A percentile compares a stretch with the other conserved stretches of the same genome.
phyloP scores from a whole-genome alignment of 2,329 filamentous ascomycete species.

The Ophiostoma himal-ulmi region DNA sequence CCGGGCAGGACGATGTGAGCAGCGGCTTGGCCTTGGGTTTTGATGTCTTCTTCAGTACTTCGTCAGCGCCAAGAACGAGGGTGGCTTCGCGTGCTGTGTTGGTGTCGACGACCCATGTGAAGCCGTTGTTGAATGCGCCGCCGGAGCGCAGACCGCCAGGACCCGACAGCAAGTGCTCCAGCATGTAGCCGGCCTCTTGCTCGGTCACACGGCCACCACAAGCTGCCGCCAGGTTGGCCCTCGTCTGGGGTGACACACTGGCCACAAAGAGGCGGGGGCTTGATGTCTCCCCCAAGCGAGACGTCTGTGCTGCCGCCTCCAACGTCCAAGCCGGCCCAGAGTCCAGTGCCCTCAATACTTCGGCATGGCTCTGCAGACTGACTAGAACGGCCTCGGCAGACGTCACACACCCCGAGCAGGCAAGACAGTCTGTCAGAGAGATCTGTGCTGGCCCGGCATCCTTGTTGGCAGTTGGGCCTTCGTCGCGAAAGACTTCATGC shows the following conservation, averaged over 20 bases:
- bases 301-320: slow-evolving; percentile 14
- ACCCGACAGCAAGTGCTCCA: slow-evolving; percentile 71
- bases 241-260: slow-evolving; percentile 84
- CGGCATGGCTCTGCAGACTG: slow-evolving; percentile 84
- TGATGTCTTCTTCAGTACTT: slow-evolving; percentile 47
- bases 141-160: slow-evolving; percentile 61
- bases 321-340: slow-evolving; percentile 44
- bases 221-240: slow-evolving; percentile 82
- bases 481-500: slow-evolving; percentile 92
- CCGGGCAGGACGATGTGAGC: slow-evolving; percentile 85
- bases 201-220: slow-evolving; percentile 67
- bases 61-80: slow-evolving; percentile 71
- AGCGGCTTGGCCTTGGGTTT: slow-evolving; percentile 42
- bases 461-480: slow-evolving; percentile 50
- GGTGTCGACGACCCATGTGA: slow-evolving; percentile 87
- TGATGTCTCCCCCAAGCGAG: not conserved
- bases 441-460: slow-evolving; percentile 72
- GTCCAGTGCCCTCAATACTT: slow-evolving; percentile 80
- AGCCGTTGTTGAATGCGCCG: slow-evolving; percentile 67
- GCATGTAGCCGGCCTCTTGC: slow-evolving; percentile 70
- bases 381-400: slow-evolving; percentile 97
- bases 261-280: slow-evolving; percentile 72
- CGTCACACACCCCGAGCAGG: slow-evolving; percentile 95
- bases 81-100: slow-evolving; percentile 76
- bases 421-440: slow-evolving; percentile 92